phyloP scores from a whole-genome alignment of 345 rosid genomes.

The Linum tenue region DNA sequence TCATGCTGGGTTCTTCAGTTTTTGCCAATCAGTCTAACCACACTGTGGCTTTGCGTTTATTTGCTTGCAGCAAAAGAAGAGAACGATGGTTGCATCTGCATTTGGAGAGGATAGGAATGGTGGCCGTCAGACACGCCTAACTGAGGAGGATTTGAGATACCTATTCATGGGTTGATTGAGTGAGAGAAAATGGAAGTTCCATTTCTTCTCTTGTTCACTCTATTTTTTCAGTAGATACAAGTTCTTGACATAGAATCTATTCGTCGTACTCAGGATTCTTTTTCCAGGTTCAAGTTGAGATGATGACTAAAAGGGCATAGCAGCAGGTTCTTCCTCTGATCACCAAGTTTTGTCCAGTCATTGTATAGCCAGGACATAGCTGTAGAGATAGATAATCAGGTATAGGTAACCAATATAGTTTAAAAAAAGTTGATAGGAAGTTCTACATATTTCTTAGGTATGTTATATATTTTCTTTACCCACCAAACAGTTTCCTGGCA shows the following conservation, averaged over 20 bases:
- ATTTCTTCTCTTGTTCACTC: neutral
- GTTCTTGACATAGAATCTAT: neutral
- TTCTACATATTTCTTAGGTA: neutral
- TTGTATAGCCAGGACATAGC: neutral
- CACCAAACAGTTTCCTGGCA: neutral
- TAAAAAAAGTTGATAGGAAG: neutral
- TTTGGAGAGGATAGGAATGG: conserved; percentile 87
- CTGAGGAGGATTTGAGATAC: conserved; percentile 76
- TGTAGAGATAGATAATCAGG: neutral
- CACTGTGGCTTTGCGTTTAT: neutral
- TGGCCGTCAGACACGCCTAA: conserved; percentile 66
- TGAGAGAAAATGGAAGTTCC: conserved; percentile 14
- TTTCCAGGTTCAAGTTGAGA: neutral
- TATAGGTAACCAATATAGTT: neutral
- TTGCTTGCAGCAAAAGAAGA: conserved; percentile 69
- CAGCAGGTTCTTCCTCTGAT: too few species aligned
- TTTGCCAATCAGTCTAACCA: neutral
- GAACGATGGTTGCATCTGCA: conserved; percentile 89
- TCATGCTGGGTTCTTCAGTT: neutral
- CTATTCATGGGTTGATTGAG: conserved; percentile 62
- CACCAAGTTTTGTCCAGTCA: neutral
- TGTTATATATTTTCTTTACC: neutral
- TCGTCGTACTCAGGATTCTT: neutral
- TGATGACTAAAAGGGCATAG: neutral
- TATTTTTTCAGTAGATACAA: neutral